Base-by-base conservation (phyloP, 768 basidiomycete species). In the Pisolithus microcarpus region DNA sequence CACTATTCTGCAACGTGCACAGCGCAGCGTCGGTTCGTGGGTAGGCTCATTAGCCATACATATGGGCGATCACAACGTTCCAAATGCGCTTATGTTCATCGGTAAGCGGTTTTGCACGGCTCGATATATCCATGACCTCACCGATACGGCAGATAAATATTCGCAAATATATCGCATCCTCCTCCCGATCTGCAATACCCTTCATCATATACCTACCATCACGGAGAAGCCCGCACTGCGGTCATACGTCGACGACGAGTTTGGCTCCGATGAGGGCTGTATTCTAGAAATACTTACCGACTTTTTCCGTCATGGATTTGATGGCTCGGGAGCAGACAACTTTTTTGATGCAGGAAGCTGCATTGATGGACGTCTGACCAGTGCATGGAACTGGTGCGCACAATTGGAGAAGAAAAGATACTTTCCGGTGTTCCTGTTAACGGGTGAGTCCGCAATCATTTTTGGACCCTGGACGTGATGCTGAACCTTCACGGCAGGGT, bases 331-430 rank as follows among this genome's bases (percentile, higher is more conserved):
- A n/a, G 90, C 89, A 3, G 89, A 91, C 61, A 91, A 89, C 65
- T 91, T 88, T 72, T 90, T 85, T 63, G 89, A 91, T 62, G 90
- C 89, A 37, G 88, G 90, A 16, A 88, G 85, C 21, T 80, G 78
- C 58, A 91, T 91, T 57, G 89, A 91, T 59, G 89, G 89, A 11
- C 76, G 90, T 4, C 66, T 92, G 60, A 92, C 90, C 28, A 90
- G 87, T 64, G 90, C 90, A 4, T 92, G 90, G 90, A 90, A 92
- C 63, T 92, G 90, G 90, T 92, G 90, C 69, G 81, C 83, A 45
- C 76, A 75, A 43, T 65, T 92, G 57, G 90, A 91, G 73, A 92
- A 91, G 73, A 92, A 92, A 70, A 73, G 82, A 45, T 92, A 81
- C 62, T 90, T 91, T 72, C 82, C 78, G 6, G 70, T 89, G 19